These are phyloP conservation scores for Oryza meridionalis DNA, from an alignment of 176 grass and related monocot species.

Conservation along the genomic window DNA sequence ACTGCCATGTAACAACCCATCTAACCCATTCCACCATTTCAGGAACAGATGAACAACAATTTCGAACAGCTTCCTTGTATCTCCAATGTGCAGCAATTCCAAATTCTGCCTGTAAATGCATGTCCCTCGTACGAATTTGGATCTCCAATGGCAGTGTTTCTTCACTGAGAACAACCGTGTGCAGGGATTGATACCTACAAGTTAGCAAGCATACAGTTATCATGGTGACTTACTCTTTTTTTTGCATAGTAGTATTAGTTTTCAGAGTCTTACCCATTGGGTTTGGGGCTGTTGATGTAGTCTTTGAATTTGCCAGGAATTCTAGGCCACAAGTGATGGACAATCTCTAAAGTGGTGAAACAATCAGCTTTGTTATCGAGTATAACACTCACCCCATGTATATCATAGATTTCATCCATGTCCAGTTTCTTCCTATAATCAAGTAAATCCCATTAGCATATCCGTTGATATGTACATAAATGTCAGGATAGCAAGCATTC, in stretches of 20 bases:
- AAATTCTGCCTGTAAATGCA: conserved; percentile 89
- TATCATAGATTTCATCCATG: conserved; percentile 87
- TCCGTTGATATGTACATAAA: conserved; percentile 2
- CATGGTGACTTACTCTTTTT: not conserved
- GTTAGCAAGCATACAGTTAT: conserved; percentile 22
- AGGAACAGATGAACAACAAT: conserved; percentile 49
- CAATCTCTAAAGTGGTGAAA: conserved; percentile 61
- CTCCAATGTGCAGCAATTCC: conserved; percentile 82
- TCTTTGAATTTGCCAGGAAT: conserved; percentile 80
- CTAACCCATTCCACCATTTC: conserved; percentile 69
- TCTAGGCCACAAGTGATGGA: conserved; percentile 74
- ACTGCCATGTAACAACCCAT: conserved; percentile 63
- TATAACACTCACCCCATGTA: conserved; percentile 82
- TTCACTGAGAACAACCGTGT: conserved; percentile 73
- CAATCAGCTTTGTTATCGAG: conserved; percentile 71
- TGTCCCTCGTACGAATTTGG: conserved; percentile 81
- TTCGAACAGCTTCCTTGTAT: conserved; percentile 68
- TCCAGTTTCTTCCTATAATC: conserved; percentile 69
- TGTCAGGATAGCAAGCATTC: conserved; percentile 9
- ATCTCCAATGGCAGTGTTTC: conserved; percentile 69
- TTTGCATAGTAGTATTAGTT: conserved; percentile 8
- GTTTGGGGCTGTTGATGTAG: conserved; percentile 73
- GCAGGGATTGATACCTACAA: conserved; percentile 82
- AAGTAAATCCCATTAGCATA: conserved; percentile 32
- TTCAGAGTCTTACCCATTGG: conserved; percentile 59